These are phyloP conservation scores for Phylloporus gajari DNA, from an alignment of 1,284 basidiomycete species.

Conservation along the genomic window DNA sequence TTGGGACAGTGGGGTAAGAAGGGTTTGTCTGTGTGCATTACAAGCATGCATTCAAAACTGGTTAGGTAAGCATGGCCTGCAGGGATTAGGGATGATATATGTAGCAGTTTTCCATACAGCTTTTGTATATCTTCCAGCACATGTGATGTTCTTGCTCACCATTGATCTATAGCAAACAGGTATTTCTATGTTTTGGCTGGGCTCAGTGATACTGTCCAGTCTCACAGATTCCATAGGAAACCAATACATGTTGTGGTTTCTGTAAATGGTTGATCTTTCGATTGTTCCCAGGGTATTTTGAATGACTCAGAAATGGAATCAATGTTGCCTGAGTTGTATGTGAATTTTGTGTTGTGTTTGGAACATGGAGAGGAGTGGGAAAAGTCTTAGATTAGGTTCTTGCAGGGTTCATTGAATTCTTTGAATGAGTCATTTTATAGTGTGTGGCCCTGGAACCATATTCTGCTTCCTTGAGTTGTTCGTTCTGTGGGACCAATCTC, in stretches of 20 bases:
- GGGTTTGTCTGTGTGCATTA: not conserved
- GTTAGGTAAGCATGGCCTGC: not conserved
- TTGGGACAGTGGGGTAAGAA: constrained; percentile 3
- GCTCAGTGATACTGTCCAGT: not conserved
- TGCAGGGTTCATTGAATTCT: not conserved
- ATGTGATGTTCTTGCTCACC: not conserved
- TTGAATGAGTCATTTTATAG: not conserved
- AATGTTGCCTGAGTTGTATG: constrained; percentile 9
- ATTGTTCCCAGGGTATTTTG: constrained; percentile 21
- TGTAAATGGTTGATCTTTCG: constrained; percentile 21
- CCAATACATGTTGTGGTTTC: constrained; percentile 12
- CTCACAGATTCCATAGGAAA: constrained; percentile 11
- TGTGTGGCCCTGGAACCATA: not conserved
- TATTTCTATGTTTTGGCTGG: constrained; percentile 5
- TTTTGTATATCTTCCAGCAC: constrained; percentile 6
- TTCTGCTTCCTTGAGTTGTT: not conserved
- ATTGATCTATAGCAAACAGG: not conserved
- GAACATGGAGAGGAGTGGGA: not conserved
- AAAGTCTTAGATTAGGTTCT: not conserved
- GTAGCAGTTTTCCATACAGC: not conserved
- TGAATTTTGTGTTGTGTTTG: not conserved
- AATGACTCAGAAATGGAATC: not conserved
- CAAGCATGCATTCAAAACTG: not conserved
- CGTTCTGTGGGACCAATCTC: too few relatives aligned
- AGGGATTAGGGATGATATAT: not conserved